These are phyloP conservation scores for Puccinia horiana DNA, from an alignment of 1,284 basidiomycete species.

Conservation along the genomic window DNA sequence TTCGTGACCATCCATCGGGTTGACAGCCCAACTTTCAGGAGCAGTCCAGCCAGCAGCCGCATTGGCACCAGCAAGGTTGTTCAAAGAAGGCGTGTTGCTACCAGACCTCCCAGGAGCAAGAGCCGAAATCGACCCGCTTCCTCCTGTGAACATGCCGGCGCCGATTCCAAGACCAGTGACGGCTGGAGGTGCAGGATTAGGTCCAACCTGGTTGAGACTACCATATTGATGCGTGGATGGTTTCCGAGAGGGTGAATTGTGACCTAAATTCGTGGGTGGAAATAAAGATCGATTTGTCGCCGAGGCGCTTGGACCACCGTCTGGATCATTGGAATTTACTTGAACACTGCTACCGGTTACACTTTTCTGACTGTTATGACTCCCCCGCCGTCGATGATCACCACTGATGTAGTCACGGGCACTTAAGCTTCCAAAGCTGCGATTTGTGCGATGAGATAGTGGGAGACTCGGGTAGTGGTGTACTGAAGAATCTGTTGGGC, in stretches of 20 bases:
- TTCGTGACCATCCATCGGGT: conserved; percentile 41
- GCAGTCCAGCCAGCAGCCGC: conserved; percentile 41
- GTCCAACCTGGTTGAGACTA: not conserved
- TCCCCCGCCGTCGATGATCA: conserved; percentile 4
- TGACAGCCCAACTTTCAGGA: conserved; percentile 50
- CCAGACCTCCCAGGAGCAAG: not conserved
- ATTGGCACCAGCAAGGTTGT: not conserved
- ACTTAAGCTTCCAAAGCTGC: conserved; percentile 9
- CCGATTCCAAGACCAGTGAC: conserved; percentile 10
- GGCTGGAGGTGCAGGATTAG: conserved; percentile 1
- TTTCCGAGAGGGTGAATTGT: conserved; percentile 22
- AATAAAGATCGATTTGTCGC: not conserved
- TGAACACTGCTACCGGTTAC: not conserved
- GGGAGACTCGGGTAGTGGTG: conserved; percentile 1
- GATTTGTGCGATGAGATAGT: conserved; percentile 5
- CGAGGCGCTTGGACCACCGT: not conserved
- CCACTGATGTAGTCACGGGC: not conserved
- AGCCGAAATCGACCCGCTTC: not conserved
- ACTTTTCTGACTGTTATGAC: conserved; percentile 27
- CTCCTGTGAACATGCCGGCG: not conserved
- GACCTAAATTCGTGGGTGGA: not conserved
- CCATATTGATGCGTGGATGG: not conserved
- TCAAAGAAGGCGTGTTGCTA: not conserved
- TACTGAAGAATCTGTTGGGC: conserved; percentile 6
- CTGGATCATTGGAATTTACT: not conserved